phyloP scores from a whole-genome alignment of 1,284 basidiomycete species.

The Austropuccinia psidii region DNA sequence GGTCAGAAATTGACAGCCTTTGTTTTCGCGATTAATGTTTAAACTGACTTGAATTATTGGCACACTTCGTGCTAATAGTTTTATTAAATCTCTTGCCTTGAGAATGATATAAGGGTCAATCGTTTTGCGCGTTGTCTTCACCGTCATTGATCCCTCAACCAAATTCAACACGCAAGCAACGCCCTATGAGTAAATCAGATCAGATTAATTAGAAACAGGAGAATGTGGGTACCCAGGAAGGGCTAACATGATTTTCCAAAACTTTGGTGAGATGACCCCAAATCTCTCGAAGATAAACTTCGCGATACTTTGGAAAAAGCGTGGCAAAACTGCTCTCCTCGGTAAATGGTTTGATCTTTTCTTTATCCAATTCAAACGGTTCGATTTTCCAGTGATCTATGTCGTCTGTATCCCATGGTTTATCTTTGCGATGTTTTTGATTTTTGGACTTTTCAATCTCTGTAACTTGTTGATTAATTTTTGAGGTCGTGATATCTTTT shows the following conservation, averaged over 20 bases:
- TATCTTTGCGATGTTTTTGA: constrained; percentile 33
- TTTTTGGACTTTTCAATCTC: constrained; percentile 26
- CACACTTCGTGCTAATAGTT: constrained; percentile 86
- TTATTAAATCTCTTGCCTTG: constrained; percentile 92
- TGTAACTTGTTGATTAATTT: constrained; percentile 24
- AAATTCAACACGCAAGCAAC: constrained; percentile 87
- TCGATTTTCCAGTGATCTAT: constrained; percentile 98
- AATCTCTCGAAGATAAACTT: constrained; percentile 88
- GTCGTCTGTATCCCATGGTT: constrained; percentile 91
- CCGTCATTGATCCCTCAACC: constrained; percentile 94
- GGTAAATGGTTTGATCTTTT: constrained; percentile 75
- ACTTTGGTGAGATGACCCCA: constrained; percentile 89
- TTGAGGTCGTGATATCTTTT: constrained; percentile 28
- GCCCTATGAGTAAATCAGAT: constrained; percentile 54
- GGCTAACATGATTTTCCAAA: constrained; percentile 67
- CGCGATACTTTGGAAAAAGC: constrained; percentile 95
- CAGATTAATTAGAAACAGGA: background rate
- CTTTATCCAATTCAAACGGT: constrained; percentile 54
- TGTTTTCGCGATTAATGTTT: background rate
- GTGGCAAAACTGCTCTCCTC: constrained; percentile 98
- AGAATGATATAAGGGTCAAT: constrained; percentile 93
- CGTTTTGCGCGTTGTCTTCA: constrained; percentile 91
- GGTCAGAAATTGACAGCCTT: background rate
- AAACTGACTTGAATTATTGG: constrained; percentile 54
- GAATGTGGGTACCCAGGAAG: constrained; percentile 1